These are phyloP conservation scores for Pythium rhizo-oryzae DNA, from an alignment of 352 stramenopile species.

Conservation along the genomic window DNA sequence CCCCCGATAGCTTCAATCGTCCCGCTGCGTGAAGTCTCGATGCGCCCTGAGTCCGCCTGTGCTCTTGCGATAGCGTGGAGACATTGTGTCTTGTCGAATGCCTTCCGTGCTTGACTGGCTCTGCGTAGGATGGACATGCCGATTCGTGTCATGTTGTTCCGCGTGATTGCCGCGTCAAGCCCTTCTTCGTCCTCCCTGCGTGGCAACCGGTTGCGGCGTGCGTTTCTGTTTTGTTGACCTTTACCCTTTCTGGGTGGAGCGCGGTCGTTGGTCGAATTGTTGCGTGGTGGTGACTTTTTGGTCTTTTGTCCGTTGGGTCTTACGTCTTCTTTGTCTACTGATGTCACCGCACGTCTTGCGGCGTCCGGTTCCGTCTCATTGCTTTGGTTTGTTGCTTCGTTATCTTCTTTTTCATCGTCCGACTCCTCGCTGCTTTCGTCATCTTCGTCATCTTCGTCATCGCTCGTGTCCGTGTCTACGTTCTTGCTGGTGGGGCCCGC, in stretches of 20 bases:
- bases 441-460: no score
- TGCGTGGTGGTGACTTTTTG: no score
- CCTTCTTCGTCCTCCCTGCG: neutral
- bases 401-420: neutral
- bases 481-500: no score
- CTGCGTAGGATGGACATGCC: neutral
- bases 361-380: no score
- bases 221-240: neutral
- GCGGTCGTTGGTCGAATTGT: no score
- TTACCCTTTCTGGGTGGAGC: no score
- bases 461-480: neutral
- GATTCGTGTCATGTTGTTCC: neutral
- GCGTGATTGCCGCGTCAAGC: neutral
- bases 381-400: no score
- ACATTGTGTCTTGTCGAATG: neutral
- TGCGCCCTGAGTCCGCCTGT: neutral
- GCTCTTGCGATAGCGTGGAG: neutral
- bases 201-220: neutral
- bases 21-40: neutral
- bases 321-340: no score
- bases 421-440: neutral
- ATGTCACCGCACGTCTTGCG: no score
- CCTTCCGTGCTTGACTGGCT: no score
- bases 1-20: constrained; percentile 3
- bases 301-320: no score